A percentile compares a stretch with the other conserved stretches of the same genome.
Evolutionary conservation across 2,329 filamentous ascomycete species (phyloP).

Genomic region (Sporothrix inflata): DNA sequence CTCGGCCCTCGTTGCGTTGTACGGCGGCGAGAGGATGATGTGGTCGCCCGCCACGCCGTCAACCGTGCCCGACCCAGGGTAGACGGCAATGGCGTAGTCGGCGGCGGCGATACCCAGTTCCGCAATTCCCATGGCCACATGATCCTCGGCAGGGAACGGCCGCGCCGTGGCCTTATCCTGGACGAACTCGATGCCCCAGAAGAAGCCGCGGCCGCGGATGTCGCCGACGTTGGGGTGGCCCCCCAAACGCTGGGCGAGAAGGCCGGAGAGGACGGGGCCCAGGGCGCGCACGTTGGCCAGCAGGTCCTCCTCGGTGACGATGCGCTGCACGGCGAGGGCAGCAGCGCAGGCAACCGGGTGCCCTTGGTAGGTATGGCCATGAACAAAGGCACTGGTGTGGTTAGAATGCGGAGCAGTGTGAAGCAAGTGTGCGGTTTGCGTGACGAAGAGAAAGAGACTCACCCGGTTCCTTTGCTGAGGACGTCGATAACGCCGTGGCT

Average conservation of each 20-base stretch:
- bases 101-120: conserved; percentile 39
- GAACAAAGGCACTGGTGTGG: conserved; percentile 52
- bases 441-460: conserved; percentile 32
- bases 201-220: conserved; percentile 49
- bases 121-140: conserved; percentile 42
- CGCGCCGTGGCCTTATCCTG: conserved; percentile 40
- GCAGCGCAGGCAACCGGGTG: conserved; percentile 47
- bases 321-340: conserved; percentile 47
- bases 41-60: conserved; percentile 68
- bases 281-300: conserved; percentile 43
- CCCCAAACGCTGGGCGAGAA: conserved; percentile 40
- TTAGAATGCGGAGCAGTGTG: not conserved
- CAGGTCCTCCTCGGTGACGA: conserved; percentile 44
- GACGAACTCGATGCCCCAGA: conserved; percentile 51
- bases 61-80: conserved; percentile 64
- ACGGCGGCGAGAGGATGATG: conserved; percentile 70
- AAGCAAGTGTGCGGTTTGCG: too few relatives aligned
- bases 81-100: conserved; percentile 53
- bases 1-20: conserved; percentile 62
- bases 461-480: conserved; percentile 47
- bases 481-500: conserved; percentile 53
- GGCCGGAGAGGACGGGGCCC: conserved; percentile 39
- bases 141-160: conserved; percentile 41
- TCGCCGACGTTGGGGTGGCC: conserved; percentile 47
- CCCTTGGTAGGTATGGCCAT: conserved; percentile 61